phyloP scores from a whole-genome alignment of 345 rosid species.

The Lepidium sativum region DNA sequence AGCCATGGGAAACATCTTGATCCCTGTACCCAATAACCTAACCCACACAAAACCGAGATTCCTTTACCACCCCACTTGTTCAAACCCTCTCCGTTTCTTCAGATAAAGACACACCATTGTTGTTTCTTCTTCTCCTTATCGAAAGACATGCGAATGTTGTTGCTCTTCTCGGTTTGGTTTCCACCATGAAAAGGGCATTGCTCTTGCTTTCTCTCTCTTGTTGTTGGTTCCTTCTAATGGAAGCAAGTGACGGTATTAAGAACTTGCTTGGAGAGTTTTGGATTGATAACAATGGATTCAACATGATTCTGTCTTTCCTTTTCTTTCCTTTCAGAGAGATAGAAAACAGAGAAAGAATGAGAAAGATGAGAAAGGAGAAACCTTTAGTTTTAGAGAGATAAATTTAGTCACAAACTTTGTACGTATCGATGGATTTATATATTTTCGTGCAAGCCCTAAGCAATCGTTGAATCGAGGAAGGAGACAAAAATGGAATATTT shows the following conservation, averaged over 20 bases:
- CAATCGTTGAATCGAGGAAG: conserved; percentile 20
- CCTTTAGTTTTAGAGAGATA: background rate
- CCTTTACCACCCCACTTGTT: conserved; percentile 42
- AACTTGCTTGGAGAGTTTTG: conserved; percentile 16
- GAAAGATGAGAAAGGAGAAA: background rate
- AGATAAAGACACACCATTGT: conserved; percentile 26
- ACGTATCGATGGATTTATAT: conserved; percentile 15
- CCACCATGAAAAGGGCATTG: conserved; percentile 15
- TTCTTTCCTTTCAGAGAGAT: background rate
- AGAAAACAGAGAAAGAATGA: background rate
- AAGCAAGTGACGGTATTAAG: background rate
- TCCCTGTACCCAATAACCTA: conserved; percentile 89
- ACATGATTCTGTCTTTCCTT: background rate
- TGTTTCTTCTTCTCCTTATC: conserved; percentile 12
- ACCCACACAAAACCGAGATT: conserved; percentile 61
- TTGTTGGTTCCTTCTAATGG: conserved; percentile 9
- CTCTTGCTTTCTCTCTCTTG: background rate
- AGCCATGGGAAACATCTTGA: conserved; percentile 94
- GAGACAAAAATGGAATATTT: background rate
- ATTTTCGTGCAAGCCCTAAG: conserved; percentile 9
- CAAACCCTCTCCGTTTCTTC: conserved; percentile 8
- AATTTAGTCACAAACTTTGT: conserved; percentile 6
- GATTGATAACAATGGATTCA: conserved; percentile 15
- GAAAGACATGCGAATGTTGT: conserved; percentile 32
- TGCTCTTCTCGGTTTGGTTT: conserved; percentile 17